A percentile compares a stretch with the other conserved stretches of the same genome.
Evolutionary conservation across 1,284 basidiomycete genomes (phyloP).

Genomic region (Sanghuangporus baumii): DNA sequence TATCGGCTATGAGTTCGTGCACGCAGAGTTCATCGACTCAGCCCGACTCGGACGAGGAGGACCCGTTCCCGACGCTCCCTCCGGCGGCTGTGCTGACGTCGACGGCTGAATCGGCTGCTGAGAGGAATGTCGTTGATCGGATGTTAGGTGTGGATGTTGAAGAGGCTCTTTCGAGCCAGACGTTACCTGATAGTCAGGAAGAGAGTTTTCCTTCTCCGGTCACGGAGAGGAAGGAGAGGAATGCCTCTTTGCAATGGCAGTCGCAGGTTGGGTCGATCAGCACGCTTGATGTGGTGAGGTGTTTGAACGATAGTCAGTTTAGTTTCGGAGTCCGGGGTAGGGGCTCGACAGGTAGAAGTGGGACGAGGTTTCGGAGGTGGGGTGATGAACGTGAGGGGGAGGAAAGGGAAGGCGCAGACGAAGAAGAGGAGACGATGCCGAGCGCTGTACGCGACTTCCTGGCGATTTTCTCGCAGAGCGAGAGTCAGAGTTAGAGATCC

Average conservation of each 20-base stretch:
- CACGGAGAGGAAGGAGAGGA: not conserved
- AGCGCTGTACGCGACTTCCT: slow-evolving; percentile 92
- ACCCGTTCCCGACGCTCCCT: slow-evolving; percentile 2
- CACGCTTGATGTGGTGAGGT: not conserved
- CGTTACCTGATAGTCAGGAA: not conserved
- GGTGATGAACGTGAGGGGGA: not conserved
- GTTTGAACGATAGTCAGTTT: not conserved
- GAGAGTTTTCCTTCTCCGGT: not conserved
- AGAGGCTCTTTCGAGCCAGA: not conserved
- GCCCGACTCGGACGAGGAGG: slow-evolving; percentile 10
- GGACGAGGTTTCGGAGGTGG: not conserved
- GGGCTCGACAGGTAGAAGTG: not conserved
- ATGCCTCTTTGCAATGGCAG: not conserved
- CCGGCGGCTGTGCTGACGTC: not conserved
- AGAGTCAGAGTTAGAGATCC: slow-evolving; percentile 15
- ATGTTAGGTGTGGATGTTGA: not conserved
- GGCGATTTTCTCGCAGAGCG: slow-evolving; percentile 65
- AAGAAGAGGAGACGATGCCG: slow-evolving; percentile 54
- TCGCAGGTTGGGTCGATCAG: not conserved
- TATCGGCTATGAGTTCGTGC: not conserved
- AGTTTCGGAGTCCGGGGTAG: not conserved
- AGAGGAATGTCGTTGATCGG: not conserved
- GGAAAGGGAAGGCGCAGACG: slow-evolving; percentile 29
- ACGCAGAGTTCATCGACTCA: slow-evolving; percentile 15
- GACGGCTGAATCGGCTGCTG: not conserved